These are phyloP conservation scores for Aspergillus spinulosporus DNA, from an alignment of 2,329 filamentous ascomycete species.

Conservation along the genomic window DNA sequence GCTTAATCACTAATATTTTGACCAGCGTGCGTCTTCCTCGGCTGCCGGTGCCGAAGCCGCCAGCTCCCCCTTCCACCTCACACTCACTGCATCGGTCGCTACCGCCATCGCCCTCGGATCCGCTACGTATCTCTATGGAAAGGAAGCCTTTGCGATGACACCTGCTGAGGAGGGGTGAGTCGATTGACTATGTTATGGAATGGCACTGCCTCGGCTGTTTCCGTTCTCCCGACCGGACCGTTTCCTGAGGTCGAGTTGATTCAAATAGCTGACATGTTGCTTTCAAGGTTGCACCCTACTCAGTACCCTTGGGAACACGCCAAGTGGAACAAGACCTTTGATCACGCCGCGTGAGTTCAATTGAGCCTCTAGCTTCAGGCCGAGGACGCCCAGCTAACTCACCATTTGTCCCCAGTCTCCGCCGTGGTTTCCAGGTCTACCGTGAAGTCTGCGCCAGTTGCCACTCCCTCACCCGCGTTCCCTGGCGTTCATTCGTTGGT, in stretches of 20 bases:
- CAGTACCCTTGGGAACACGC: conserved; percentile 94
- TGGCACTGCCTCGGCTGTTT: conserved; percentile 19
- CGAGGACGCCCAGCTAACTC: conserved; percentile 20
- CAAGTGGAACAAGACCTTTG: conserved; percentile 92
- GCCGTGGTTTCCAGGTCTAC: conserved; percentile 99
- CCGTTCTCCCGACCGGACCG: conserved; percentile 28
- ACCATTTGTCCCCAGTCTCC: conserved; percentile 64
- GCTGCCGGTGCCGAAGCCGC: conserved; percentile 67
- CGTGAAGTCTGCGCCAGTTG: conserved; percentile 96
- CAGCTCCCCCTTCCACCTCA: conserved; percentile 77
- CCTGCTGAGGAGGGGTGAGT: conserved; percentile 98
- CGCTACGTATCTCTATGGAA: conserved; percentile 89
- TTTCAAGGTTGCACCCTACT: conserved; percentile 78
- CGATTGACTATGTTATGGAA: conserved; percentile 12
- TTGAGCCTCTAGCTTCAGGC: conserved; percentile 12
- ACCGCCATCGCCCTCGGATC: conserved; percentile 85
- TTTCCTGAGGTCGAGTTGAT: conserved; percentile 22
- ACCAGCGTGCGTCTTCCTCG: conserved; percentile 68
- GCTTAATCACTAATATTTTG: conserved; percentile 34
- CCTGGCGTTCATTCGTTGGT: conserved; percentile 90
- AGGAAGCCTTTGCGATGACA: conserved; percentile 82
- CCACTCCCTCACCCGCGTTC: conserved; percentile 92
- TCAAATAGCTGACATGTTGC: conserved; percentile 30
- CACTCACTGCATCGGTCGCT: conserved; percentile 81
- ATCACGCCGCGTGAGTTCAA: conserved; percentile 83